Percentiles rank a stretch among this genome's conserved stretches.
Conservation (phyloP, 2,329 filamentous ascomycete genomes). For the Cladobotryum protrusum region DNA sequence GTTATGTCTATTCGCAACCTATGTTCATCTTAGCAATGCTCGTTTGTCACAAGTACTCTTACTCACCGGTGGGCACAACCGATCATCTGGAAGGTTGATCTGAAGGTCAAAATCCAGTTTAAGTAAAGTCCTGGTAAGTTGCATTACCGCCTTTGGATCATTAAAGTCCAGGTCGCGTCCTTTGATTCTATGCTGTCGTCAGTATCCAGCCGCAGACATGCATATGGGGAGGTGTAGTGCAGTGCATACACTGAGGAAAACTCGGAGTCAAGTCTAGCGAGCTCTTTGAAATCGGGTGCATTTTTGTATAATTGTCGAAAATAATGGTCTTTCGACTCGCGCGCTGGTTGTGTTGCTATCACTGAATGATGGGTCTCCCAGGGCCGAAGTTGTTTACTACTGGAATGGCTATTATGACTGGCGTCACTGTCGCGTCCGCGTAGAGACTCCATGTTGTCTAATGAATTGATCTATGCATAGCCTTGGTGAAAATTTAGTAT, state of each 20-base stretch:
- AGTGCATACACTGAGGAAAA: conserved; percentile 36
- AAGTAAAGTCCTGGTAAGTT: conserved; percentile 73
- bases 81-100: conserved; percentile 66
- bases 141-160: conserved; percentile 69
- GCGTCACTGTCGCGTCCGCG: too few species aligned
- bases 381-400: too few species aligned
- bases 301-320: conserved; percentile 36
- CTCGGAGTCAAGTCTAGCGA: conserved; percentile 34
- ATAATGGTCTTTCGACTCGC: conserved; percentile 19
- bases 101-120: conserved; percentile 66
- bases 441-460: too few species aligned
- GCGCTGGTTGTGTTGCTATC: background rate
- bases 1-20: conserved; percentile 66
- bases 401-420: too few species aligned
- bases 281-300: conserved; percentile 37
- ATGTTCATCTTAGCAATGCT: background rate
- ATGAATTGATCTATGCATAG: too few species aligned
- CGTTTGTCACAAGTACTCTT: background rate
- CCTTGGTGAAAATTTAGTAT: too few species aligned
- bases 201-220: background rate
- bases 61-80: conserved; percentile 77
- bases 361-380: too few species aligned
- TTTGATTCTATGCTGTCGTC: conserved; percentile 17
- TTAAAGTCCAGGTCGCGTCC: conserved; percentile 67
- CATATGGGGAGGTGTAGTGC: background rate